Evolutionary conservation across 192 early-diverging fungal species (phyloP).

Genomic region (Backusella psychrophila): DNA sequence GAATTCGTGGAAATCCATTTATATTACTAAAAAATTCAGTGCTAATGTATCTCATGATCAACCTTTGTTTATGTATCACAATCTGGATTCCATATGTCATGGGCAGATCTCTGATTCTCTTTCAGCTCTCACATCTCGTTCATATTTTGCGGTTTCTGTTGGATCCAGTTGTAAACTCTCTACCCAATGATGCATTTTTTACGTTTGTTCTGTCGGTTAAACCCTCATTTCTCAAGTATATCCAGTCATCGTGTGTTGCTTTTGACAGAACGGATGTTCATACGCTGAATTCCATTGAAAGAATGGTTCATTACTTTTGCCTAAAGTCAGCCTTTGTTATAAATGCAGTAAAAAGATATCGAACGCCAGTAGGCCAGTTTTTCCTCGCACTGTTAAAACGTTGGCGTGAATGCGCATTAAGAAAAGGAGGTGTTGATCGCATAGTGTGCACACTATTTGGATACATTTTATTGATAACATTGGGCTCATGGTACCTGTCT

Average conservation of each 20-base stretch:
- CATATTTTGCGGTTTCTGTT: not conserved
- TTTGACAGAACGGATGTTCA: too few relatives aligned
- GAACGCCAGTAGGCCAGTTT: not conserved
- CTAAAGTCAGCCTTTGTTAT: not conserved
- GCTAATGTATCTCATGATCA: slow-evolving; percentile 71
- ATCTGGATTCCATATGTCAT: slow-evolving; percentile 73
- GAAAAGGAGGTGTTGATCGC: slow-evolving; percentile 51
- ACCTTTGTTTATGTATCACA: slow-evolving; percentile 62
- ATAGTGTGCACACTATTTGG: slow-evolving; percentile 58
- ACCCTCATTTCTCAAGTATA: not conserved
- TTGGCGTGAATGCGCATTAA: slow-evolving; percentile 43
- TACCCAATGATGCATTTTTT: not conserved
- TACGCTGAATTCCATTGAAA: not conserved
- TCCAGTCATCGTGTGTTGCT: not conserved
- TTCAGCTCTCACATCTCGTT: not conserved
- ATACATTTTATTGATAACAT: slow-evolving; percentile 50
- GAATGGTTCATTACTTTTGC: not conserved
- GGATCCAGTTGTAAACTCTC: not conserved
- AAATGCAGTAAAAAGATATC: not conserved
- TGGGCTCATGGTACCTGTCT: slow-evolving; percentile 50
- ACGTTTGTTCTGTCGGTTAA: not conserved
- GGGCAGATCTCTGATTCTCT: slow-evolving; percentile 49
- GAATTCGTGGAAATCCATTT: slow-evolving; percentile 78
- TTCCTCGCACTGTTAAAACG: slow-evolving; percentile 4
- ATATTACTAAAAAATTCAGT: slow-evolving; percentile 76